Base-by-base conservation (phyloP, 2,329 filamentous ascomycete species). In the Colletotrichum sp. region DNA sequence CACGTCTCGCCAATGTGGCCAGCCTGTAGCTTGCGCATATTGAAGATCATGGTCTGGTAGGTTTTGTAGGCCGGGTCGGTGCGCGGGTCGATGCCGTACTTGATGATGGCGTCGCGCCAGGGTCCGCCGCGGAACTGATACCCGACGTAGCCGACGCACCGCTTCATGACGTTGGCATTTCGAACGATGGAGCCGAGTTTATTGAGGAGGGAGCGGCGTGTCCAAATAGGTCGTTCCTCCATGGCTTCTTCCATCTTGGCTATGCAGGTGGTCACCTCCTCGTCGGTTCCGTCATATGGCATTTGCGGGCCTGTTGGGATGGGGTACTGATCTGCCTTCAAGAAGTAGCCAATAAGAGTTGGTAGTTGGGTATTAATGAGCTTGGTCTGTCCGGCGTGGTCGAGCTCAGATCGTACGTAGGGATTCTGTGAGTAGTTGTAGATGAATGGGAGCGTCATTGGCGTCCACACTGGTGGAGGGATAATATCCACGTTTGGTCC, bases 41-140 rank as follows among this genome's bases (percentile, higher is more conserved):
- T 95, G 86, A 98, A 98, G 86, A 95, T 94, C 78, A 98, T 89
- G 0, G 95, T 98, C 85, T 99, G 97, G 83, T 98, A 99, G 71
- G 92, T 88, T 39, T 96, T 93, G 82, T 94, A 96, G 71, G 92
- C 90, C 0, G 95, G 92, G 77, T 96, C 93, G 16, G 86, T 90
- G 44, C 97, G 92, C 5, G 97, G 97, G 82, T 99, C 97, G 24
- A 98, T 85, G 12, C 96, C 96, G 83, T 96, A 97, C 63, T 91
- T 92, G 78, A 98, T 92, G 70, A 98, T 92, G 5, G 95, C 93
- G 83, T 99, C 96, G 78, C 95, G 92, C 94, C 95, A 99, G 0
- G 97, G 96, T 0, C 97, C 97, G 26, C 94, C 95, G 75, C 94
- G 94, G 88, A 99, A 98, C 85, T 96, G 95, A 85, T 98, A 99